phyloP scores from a whole-genome alignment of 192 early-diverging fungal genomes.

The Coemansia sp. region DNA sequence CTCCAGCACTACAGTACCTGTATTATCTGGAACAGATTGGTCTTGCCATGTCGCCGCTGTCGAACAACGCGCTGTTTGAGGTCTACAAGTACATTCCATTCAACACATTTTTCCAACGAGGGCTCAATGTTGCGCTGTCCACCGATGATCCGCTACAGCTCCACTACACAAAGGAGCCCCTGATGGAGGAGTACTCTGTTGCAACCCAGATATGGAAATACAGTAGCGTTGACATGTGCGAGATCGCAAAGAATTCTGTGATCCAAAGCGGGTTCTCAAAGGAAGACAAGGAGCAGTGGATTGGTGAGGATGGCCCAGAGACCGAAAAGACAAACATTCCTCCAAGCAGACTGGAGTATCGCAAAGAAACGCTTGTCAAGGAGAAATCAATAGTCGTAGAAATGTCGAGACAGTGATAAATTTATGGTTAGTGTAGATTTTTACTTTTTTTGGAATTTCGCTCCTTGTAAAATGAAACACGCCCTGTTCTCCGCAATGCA shows the following conservation, averaged over 20 bases:
- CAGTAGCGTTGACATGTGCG: conserved; percentile 90
- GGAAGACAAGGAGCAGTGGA: conserved; percentile 84
- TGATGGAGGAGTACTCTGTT: conserved; percentile 96
- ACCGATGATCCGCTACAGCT: conserved; percentile 97
- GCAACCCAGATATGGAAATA: conserved; percentile 96
- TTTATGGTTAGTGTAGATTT: no score
- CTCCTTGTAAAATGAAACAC: no score
- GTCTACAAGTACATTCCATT: conserved; percentile 92
- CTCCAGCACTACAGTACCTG: conserved; percentile 91
- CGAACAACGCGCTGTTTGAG: conserved; percentile 94
- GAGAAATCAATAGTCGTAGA: conserved; percentile 55
- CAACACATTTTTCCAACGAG: conserved; percentile 86
- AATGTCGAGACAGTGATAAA: conserved; percentile 6
- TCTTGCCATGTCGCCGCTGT: conserved; percentile 96
- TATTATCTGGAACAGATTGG: conserved; percentile 94
- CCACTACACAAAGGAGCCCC: conserved; percentile 93
- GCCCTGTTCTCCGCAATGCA: no score
- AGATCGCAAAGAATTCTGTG: conserved; percentile 87
- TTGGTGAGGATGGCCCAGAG: conserved; percentile 78
- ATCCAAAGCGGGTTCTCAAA: conserved; percentile 89
- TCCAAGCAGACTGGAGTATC: conserved; percentile 78
- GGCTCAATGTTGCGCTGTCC: conserved; percentile 86
- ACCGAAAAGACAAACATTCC: conserved; percentile 93
- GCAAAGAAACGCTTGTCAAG: conserved; percentile 80
- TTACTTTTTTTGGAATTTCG: no score